phyloP scores from a whole-genome alignment of 2,329 filamentous ascomycete species.

The Mycosphaerella arachidis region DNA sequence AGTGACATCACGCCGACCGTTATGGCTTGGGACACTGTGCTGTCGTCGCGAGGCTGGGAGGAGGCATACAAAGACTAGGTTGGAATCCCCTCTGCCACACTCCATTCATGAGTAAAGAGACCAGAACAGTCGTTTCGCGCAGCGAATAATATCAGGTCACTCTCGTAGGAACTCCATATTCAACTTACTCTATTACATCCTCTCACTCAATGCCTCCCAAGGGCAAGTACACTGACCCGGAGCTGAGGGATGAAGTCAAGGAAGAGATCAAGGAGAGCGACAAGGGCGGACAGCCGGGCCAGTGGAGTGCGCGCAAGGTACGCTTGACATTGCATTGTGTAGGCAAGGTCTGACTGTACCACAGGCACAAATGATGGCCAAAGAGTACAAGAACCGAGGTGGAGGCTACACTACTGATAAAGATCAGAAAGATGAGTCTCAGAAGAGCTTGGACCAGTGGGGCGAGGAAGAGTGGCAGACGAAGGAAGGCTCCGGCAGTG shows the following conservation, averaged over 20 bases:
- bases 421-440: slow-evolving; percentile 39
- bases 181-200: background rate
- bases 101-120: background rate
- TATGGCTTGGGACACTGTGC: background rate
- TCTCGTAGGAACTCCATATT: background rate
- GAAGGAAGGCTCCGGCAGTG: slow-evolving; percentile 44
- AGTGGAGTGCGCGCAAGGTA: slow-evolving; percentile 48
- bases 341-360: background rate
- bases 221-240: slow-evolving; percentile 46
- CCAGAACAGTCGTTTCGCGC: background rate
- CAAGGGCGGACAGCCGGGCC: slow-evolving; percentile 46
- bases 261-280: slow-evolving; percentile 43
- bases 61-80: background rate
- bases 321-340: background rate
- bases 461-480: slow-evolving; percentile 49
- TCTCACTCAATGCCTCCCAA: slow-evolving; percentile 39
- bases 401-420: slow-evolving; percentile 46
- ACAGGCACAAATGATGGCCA: slow-evolving; percentile 45
- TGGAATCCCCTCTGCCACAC: background rate
- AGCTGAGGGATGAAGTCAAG: slow-evolving; percentile 45
- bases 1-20: background rate
- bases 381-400: slow-evolving; percentile 46
- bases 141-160: background rate
- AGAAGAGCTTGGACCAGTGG: slow-evolving; percentile 45
- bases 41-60: background rate